These are phyloP conservation scores for Claviceps maximensis DNA, from an alignment of 2,329 filamentous ascomycete species.

Conservation along the genomic window DNA sequence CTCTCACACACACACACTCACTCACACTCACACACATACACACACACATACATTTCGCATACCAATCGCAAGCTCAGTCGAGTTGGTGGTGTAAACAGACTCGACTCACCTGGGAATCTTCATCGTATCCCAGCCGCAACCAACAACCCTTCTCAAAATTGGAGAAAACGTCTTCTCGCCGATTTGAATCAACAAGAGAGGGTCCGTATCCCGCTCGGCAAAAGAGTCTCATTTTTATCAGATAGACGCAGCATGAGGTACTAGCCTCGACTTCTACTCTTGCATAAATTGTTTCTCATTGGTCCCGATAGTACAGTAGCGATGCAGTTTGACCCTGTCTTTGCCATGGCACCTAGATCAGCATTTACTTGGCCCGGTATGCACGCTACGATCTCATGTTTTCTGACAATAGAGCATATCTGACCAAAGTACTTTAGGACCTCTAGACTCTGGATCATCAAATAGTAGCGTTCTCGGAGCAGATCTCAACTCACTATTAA, in stretches of 20 bases:
- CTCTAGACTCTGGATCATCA: conserved; percentile 22
- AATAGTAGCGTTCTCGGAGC: conserved; percentile 27
- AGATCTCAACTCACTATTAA: conserved; percentile 32
- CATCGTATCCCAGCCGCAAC: background rate
- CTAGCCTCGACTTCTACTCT: background rate
- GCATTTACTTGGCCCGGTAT: conserved; percentile 38
- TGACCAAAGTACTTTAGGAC: conserved; percentile 11
- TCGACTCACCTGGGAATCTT: background rate
- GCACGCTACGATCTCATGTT: conserved; percentile 5
- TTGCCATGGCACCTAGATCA: conserved; percentile 37
- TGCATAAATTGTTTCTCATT: background rate
- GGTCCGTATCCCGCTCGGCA: background rate
- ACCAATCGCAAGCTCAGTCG: background rate
- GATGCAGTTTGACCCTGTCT: conserved; percentile 36
- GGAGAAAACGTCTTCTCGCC: background rate
- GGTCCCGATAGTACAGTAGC: conserved; percentile 30
- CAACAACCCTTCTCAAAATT: background rate
- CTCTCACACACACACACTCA: background rate
- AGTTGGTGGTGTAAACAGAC: background rate
- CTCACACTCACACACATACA: background rate
- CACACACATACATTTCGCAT: background rate
- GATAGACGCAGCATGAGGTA: conserved; percentile 24
- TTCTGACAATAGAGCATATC: background rate
- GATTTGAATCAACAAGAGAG: background rate
- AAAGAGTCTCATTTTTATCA: background rate